phyloP scores from a whole-genome alignment of 1,284 basidiomycete genomes.

The Schizopora paradoxa region DNA sequence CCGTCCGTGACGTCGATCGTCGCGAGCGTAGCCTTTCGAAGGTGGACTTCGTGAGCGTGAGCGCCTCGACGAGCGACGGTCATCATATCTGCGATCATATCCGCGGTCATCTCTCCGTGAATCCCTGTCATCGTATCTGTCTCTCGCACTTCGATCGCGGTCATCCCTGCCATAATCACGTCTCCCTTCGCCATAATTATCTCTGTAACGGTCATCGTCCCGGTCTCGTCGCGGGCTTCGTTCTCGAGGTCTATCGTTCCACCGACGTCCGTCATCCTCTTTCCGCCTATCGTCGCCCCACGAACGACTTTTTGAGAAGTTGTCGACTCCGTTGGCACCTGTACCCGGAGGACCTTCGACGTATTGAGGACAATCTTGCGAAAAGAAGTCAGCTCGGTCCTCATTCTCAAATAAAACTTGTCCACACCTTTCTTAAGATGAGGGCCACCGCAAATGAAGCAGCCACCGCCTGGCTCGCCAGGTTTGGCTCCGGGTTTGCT shows the following conservation, averaged over 20 bases:
- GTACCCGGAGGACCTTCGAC: conserved; percentile 41
- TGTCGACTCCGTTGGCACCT: conserved; percentile 32
- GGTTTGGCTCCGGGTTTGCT: conserved; percentile 26
- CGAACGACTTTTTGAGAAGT: conserved; percentile 42
- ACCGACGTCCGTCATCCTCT: conserved; percentile 20
- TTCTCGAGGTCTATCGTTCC: conserved; percentile 36
- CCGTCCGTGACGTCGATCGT: conserved; percentile 26
- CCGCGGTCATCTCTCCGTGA: conserved; percentile 19
- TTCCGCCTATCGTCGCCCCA: conserved; percentile 36
- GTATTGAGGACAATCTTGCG: conserved; percentile 69
- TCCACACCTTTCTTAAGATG: conserved; percentile 79
- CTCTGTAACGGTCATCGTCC: too few relatives aligned
- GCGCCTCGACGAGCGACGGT: conserved; percentile 18
- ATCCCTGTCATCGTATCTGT: conserved; percentile 18
- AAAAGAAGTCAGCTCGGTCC: conserved; percentile 4
- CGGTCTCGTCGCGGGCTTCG: conserved; percentile 37
- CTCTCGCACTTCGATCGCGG: conserved; percentile 22
- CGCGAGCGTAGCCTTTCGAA: conserved; percentile 5
- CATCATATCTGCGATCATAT: conserved; percentile 19
- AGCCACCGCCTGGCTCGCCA: conserved; percentile 48
- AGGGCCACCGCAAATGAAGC: conserved; percentile 88
- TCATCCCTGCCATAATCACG: conserved; percentile 21
- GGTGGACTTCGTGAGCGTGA: conserved; percentile 31
- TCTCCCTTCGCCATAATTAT: too few relatives aligned
- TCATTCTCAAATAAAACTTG: conserved; percentile 9